A percentile compares a stretch with the other conserved stretches of the same genome.
Conservation (phyloP, 202 grass and related monocot genomes). For the Schoenoplectus tabernaemontani region DNA sequence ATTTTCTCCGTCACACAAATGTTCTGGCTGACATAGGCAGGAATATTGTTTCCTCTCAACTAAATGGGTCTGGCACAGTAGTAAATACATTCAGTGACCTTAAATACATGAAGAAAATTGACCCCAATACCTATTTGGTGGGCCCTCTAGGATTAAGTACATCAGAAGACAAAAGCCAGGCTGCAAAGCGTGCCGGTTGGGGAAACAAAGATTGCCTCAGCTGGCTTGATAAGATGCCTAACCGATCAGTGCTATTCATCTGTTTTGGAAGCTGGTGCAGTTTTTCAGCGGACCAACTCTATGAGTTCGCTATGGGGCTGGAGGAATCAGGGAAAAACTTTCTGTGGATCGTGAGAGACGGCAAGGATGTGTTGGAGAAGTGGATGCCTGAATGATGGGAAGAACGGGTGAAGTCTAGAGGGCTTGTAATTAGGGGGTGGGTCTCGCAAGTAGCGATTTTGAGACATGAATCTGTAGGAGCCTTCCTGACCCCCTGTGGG, state of each 20-base stretch:
- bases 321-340: slow-evolving; percentile 26
- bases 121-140: not conserved
- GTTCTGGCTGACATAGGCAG: slow-evolving; percentile 25
- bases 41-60: slow-evolving; percentile 32
- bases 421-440: slow-evolving; percentile 45
- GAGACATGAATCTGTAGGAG: slow-evolving; percentile 32
- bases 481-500: slow-evolving; percentile 44
- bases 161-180: not conserved
- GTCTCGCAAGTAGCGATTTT: slow-evolving; percentile 35
- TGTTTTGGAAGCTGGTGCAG: slow-evolving; percentile 72
- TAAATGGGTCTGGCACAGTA: slow-evolving; percentile 38
- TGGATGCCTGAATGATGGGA: slow-evolving; percentile 10
- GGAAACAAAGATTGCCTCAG: slow-evolving; percentile 28
- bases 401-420: slow-evolving; percentile 20
- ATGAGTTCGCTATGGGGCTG: slow-evolving; percentile 37
- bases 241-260: slow-evolving; percentile 41
- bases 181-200: too few relatives aligned
- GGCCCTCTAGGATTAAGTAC: not conserved
- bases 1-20: slow-evolving; percentile 22
- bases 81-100: slow-evolving; percentile 64
- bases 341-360: slow-evolving; percentile 32
- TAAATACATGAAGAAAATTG: slow-evolving; percentile 7
- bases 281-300: slow-evolving; percentile 19
- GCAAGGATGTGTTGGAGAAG: not conserved
- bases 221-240: slow-evolving; percentile 38